phyloP scores from a whole-genome alignment of 148 eudicot species.

The Amaranthus cruentus region DNA sequence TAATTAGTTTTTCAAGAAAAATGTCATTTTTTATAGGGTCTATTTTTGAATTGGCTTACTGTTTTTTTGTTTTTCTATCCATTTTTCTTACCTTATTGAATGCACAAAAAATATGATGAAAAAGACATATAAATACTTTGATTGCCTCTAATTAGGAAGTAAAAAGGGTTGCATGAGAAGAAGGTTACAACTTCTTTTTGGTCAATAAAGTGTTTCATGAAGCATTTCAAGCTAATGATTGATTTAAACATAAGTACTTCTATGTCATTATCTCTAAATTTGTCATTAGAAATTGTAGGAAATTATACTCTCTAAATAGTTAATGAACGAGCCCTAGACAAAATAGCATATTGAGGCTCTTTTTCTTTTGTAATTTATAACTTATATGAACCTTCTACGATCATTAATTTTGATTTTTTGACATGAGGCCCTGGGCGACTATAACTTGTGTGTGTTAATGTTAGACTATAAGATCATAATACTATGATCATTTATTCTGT shows the following conservation, averaged over 20 bases:
- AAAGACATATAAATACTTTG: slow-evolving; percentile 3
- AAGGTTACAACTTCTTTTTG: not conserved
- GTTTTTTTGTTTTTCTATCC: not conserved
- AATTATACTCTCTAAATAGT: no score
- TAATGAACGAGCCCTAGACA: no score
- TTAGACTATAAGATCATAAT: no score
- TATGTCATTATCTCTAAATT: not conserved
- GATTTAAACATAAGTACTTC: not conserved
- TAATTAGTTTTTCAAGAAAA: not conserved
- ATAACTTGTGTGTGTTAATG: no score
- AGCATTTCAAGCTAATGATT: no score
- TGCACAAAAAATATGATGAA: not conserved
- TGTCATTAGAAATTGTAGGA: no score
- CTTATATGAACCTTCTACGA: no score
- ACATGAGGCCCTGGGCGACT: no score
- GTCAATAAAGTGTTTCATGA: not conserved
- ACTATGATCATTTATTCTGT: no score
- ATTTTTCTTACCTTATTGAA: not conserved
- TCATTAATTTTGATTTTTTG: no score
- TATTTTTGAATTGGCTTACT: not conserved
- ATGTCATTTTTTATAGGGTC: not conserved
- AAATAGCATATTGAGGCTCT: no score
- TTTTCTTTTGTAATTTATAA: no score
- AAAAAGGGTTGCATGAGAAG: not conserved
- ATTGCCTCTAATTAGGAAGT: not conserved